Evolutionary conservation across 441 rosid species (phyloP).

Genomic region (Arabidopsis lyrata): DNA sequence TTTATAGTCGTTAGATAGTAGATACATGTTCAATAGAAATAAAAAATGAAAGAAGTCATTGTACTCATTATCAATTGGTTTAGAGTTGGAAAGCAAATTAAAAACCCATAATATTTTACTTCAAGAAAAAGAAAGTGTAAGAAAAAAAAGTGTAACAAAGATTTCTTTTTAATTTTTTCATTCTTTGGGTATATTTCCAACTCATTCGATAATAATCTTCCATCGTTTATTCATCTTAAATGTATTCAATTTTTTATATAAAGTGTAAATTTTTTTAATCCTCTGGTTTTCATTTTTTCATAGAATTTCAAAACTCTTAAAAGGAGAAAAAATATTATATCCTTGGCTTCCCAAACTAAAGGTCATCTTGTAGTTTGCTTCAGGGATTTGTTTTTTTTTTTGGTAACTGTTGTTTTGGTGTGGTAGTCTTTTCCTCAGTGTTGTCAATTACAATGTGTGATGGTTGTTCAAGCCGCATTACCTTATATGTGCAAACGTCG

Average conservation of each 20-base stretch:
- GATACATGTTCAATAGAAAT: no score
- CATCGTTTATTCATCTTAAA: neutral
- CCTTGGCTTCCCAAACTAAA: neutral
- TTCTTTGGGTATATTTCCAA: no score
- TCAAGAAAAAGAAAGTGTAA: no score
- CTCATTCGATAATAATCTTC: no score
- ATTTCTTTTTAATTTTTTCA: no score
- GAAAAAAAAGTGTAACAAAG: no score
- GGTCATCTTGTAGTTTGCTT: neutral
- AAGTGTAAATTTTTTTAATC: neutral
- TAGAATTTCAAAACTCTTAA: neutral
- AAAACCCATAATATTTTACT: no score
- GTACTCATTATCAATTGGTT: no score
- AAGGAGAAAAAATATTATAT: neutral
- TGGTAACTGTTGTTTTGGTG: neutral
- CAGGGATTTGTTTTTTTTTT: neutral
- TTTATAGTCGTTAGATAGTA: no score
- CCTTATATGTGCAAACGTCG: neutral
- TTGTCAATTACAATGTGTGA: neutral
- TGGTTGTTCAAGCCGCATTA: neutral
- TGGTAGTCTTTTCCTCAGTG: neutral
- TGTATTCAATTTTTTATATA: neutral
- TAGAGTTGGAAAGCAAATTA: no score
- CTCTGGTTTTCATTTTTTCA: neutral
- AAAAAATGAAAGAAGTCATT: no score